phyloP scores from a whole-genome alignment of 176 grass and related monocot species.

The Otatea glauca region DNA sequence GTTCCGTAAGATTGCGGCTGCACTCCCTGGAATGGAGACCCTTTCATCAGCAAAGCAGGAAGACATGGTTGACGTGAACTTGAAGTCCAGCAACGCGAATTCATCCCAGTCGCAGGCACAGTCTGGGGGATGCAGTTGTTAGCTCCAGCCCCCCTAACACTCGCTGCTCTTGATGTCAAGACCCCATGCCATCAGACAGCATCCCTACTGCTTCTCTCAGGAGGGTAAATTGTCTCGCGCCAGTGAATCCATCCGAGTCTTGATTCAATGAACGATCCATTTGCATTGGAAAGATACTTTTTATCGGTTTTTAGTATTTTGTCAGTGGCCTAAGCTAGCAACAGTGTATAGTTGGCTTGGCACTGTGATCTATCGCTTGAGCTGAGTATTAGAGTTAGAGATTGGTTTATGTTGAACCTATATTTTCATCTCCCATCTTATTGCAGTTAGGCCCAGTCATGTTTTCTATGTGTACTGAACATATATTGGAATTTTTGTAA shows the following conservation, averaged over 20 bases:
- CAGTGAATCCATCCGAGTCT: constrained; percentile 48
- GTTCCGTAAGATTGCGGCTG: constrained; percentile 96
- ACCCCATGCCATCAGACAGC: constrained; percentile 25
- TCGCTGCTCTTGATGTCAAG: constrained; percentile 42
- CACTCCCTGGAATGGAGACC: constrained; percentile 95
- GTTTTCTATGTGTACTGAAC: constrained; percentile 42
- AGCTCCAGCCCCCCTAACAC: constrained; percentile 41
- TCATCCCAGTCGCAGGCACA: constrained; percentile 79
- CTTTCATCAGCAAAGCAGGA: constrained; percentile 94
- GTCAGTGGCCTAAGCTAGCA: constrained; percentile 66
- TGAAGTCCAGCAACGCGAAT: constrained; percentile 72
- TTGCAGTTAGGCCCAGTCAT: constrained; percentile 49
- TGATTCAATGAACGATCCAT: constrained; percentile 47
- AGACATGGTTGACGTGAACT: constrained; percentile 95
- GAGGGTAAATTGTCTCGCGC: constrained; percentile 40
- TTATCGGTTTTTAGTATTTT: constrained; percentile 58
- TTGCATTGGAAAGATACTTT: constrained; percentile 57
- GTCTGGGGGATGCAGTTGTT: constrained; percentile 88
- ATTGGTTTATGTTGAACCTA: constrained; percentile 49
- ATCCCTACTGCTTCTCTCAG: constrained; percentile 39
- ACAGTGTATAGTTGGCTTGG: constrained; percentile 71
- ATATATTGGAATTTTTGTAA: constrained; percentile 60
- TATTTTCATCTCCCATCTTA: constrained; percentile 46
- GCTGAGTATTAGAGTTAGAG: constrained; percentile 52
- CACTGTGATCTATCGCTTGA: constrained; percentile 51